phyloP scores from a whole-genome alignment of 163 green algal species.

The Scenedesmus sp. region DNA sequence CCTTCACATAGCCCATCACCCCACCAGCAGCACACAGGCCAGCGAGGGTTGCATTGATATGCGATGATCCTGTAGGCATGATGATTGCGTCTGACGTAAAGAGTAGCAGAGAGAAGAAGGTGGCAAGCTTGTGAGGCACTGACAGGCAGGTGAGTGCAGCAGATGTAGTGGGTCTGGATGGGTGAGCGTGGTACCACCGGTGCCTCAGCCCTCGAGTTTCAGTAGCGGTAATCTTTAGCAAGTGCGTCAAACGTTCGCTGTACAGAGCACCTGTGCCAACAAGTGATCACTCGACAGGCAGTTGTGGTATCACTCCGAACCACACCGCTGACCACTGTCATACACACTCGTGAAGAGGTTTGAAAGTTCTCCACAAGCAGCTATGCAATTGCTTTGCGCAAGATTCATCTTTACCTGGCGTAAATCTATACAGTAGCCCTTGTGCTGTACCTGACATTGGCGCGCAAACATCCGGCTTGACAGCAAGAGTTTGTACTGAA shows the following conservation, averaged over 20 bases:
- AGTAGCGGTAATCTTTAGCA: neutral
- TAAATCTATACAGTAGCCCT: neutral
- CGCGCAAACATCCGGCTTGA: neutral
- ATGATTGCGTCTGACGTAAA: neutral
- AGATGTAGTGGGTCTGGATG: neutral
- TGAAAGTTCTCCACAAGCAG: neutral
- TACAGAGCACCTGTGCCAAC: neutral
- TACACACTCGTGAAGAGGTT: neutral
- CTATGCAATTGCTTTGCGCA: neutral
- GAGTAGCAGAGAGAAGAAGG: neutral
- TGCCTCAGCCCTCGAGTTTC: too few relatives aligned
- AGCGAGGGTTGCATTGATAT: constrained; percentile 24
- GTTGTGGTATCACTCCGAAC: neutral
- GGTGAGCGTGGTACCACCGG: neutral
- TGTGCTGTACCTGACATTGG: neutral
- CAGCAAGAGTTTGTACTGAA: neutral
- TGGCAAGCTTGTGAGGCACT: neutral
- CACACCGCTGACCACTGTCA: constrained; percentile 15
- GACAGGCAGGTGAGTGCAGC: neutral
- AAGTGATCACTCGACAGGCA: neutral
- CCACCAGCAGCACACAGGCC: constrained; percentile 39
- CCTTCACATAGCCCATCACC: constrained; percentile 45
- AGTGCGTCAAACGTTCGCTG: neutral
- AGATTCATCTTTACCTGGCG: neutral
- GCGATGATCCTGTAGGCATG: constrained; percentile 29